Conservation (phyloP, 1,284 basidiomycete species). For the Pseudozyma sp. region DNA sequence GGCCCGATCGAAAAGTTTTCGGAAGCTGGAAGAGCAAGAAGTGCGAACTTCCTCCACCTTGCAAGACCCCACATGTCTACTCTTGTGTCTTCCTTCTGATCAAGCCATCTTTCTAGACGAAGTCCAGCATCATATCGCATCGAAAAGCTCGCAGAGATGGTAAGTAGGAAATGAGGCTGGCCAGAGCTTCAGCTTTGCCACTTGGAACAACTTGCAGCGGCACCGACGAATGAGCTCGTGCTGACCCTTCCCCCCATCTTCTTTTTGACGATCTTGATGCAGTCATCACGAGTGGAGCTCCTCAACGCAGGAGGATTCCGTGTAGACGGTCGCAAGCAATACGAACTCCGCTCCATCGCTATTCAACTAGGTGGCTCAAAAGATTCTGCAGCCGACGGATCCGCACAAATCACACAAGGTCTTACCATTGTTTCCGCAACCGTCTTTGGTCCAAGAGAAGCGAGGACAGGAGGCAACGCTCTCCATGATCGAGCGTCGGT, state of each 20-base stretch:
- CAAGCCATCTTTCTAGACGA: neutral
- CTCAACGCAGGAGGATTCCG: constrained; percentile 84
- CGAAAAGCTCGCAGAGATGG: constrained; percentile 7
- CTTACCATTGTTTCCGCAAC: constrained; percentile 86
- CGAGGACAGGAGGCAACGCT: constrained; percentile 70
- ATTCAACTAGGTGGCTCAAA: constrained; percentile 75
- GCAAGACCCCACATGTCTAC: neutral
- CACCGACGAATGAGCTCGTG: neutral
- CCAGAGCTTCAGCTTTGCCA: neutral
- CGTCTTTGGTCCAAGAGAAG: constrained; percentile 91
- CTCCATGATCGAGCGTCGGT: constrained; percentile 73
- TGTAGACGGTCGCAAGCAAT: constrained; percentile 88
- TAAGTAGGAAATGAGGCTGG: constrained; percentile 2
- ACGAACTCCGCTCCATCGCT: constrained; percentile 84
- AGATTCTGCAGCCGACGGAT: constrained; percentile 79
- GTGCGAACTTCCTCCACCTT: constrained; percentile 31
- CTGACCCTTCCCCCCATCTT: neutral
- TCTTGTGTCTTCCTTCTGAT: neutral
- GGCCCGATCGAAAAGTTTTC: constrained; percentile 26
- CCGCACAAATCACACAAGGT: constrained; percentile 85
- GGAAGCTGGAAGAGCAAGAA: constrained; percentile 6
- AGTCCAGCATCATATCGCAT: neutral
- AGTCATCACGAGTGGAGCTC: constrained; percentile 81
- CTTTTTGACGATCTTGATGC: neutral
- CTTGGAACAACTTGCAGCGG: too few relatives aligned